Evolutionary conservation across 202 grass and related monocot genomes (phyloP).

Genomic region (Cymbopogon flexuosus): DNA sequence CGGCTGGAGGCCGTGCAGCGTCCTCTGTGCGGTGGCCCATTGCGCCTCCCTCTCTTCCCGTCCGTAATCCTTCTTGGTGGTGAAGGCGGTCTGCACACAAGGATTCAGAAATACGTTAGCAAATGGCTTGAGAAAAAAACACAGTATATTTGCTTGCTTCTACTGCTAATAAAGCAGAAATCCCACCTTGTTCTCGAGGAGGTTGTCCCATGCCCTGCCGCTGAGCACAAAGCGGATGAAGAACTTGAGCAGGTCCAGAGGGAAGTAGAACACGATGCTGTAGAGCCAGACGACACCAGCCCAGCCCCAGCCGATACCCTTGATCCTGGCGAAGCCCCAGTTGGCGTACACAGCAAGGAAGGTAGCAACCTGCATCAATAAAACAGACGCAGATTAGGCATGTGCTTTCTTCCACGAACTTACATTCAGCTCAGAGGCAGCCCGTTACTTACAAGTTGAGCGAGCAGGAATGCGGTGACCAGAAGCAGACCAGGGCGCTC

Average conservation of each 20-base stretch:
- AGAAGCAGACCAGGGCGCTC: slow-evolving; percentile 84
- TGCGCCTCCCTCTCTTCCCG: slow-evolving; percentile 84
- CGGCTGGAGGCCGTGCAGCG: slow-evolving; percentile 90
- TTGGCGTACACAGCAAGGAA: slow-evolving; percentile 82
- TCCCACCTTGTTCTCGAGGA: slow-evolving; percentile 77
- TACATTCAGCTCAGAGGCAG: neutral
- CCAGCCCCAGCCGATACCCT: slow-evolving; percentile 92
- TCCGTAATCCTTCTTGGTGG: slow-evolving; percentile 90
- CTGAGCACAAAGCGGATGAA: slow-evolving; percentile 83
- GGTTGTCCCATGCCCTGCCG: slow-evolving; percentile 85
- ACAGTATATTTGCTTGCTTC: neutral
- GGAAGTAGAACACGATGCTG: slow-evolving; percentile 79
- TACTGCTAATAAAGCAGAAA: neutral
- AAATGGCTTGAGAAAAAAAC: neutral
- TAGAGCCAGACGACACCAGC: slow-evolving; percentile 95
- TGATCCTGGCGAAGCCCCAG: slow-evolving; percentile 86
- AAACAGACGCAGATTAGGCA: neutral
- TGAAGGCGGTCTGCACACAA: slow-evolving; percentile 67
- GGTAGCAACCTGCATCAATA: slow-evolving; percentile 55
- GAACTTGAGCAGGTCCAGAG: slow-evolving; percentile 79
- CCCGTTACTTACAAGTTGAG: slow-evolving; percentile 62
- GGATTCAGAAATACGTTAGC: neutral
- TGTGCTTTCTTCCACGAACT: neutral
- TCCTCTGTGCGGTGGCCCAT: slow-evolving; percentile 87
- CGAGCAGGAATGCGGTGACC: slow-evolving; percentile 67